Evolutionary conservation across 768 basidiomycete genomes (phyloP).

Genomic region (Galerina sulciceps): DNA sequence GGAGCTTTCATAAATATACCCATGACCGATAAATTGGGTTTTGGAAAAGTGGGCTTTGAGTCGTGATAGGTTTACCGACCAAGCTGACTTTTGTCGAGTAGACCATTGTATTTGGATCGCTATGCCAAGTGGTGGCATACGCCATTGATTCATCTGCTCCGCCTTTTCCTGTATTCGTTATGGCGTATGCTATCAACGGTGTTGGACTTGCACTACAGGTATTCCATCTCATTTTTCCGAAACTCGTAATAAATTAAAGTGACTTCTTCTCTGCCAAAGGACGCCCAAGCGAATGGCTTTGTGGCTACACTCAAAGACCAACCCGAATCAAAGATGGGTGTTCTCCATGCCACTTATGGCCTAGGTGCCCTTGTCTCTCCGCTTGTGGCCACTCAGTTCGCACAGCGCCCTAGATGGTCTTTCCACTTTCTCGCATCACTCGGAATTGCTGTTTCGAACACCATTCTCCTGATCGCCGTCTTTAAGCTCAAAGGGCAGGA

Average conservation of each 20-base stretch:
- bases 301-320: conserved; percentile 63
- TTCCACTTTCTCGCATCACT: conserved; percentile 79
- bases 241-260: background rate
- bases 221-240: background rate
- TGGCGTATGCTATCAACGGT: conserved; percentile 49
- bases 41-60: conserved; percentile 41
- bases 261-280: conserved; percentile 35
- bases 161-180: conserved; percentile 66
- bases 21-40: conserved; percentile 40
- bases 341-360: conserved; percentile 54
- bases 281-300: conserved; percentile 75
- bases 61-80: background rate
- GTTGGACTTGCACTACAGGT: conserved; percentile 51
- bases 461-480: conserved; percentile 51
- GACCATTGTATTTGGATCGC: conserved; percentile 41
- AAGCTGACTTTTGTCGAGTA: background rate
- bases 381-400: conserved; percentile 81
- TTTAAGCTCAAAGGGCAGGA: conserved; percentile 78
- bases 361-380: conserved; percentile 71
- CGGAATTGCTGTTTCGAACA: conserved; percentile 65
- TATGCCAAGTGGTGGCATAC: conserved; percentile 58
- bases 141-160: conserved; percentile 56
- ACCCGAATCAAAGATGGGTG: conserved; percentile 67
- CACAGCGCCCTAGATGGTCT: conserved; percentile 68
- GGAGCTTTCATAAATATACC: conserved; percentile 45